phyloP scores from a whole-genome alignment of 805 yeast genomes.

The Candida peoriensis region DNA sequence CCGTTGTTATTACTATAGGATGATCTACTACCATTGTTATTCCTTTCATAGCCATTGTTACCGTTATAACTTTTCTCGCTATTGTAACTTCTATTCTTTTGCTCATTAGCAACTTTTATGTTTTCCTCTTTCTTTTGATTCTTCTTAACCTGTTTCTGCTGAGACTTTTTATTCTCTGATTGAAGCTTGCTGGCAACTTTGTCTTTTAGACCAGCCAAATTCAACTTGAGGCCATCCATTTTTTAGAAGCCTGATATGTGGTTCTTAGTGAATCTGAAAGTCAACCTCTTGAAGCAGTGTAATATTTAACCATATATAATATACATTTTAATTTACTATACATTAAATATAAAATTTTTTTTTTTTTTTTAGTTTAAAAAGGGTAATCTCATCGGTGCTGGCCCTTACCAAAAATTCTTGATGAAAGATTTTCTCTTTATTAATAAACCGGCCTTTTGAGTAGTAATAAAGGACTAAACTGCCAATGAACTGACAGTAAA shows the following conservation, averaged over 20 bases:
- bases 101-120: slow-evolving; percentile 10
- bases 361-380: no score
- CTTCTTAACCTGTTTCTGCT: slow-evolving; percentile 17
- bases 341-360: slow-evolving; percentile 4
- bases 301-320: no score
- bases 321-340: background rate
- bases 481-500: no score
- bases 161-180: slow-evolving; percentile 21
- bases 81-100: no score
- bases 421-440: background rate
- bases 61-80: no score
- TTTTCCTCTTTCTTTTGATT: slow-evolving; percentile 20
- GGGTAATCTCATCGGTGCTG: slow-evolving; percentile 12
- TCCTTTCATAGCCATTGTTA: no score
- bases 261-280: background rate
- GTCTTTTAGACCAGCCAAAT: slow-evolving; percentile 53
- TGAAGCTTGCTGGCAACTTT: slow-evolving; percentile 53
- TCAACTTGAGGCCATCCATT: slow-evolving; percentile 25
- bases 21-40: no score
- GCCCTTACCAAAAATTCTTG: slow-evolving; percentile 2
- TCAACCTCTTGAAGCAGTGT: no score
- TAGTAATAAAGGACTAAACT: no score
- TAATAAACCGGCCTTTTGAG: background rate
- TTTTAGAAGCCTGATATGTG: background rate
- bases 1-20: no score